A percentile compares a stretch with the other conserved stretches of the same genome.
Evolutionary conservation across 345 rosid genomes (phyloP).

Genomic region (Corchorus capsularis): DNA sequence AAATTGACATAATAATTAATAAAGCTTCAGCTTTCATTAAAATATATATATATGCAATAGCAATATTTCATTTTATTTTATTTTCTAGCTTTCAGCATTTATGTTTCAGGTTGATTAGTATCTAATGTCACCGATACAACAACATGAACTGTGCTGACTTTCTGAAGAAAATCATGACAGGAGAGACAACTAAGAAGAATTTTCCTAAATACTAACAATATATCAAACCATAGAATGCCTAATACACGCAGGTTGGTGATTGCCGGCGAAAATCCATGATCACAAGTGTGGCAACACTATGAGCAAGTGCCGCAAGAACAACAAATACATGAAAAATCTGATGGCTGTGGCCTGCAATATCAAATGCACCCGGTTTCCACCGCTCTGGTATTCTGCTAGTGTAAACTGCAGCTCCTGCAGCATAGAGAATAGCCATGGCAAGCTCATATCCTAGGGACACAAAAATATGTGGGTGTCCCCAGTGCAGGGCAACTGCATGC

Average conservation of each 20-base stretch:
- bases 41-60: background rate
- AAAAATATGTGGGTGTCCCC: constrained; percentile 62
- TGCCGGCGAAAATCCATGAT: constrained; percentile 73
- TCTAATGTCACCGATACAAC: background rate
- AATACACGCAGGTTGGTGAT: constrained; percentile 51
- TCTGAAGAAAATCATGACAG: background rate
- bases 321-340: constrained; percentile 95
- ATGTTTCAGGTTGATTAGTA: background rate
- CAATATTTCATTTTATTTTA: background rate
- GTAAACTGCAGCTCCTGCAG: constrained; percentile 70
- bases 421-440: constrained; percentile 72
- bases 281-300: constrained; percentile 68
- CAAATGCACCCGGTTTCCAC: constrained; percentile 96
- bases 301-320: constrained; percentile 85
- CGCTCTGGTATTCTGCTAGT: constrained; percentile 75
- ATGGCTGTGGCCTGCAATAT: constrained; percentile 92
- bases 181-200: background rate
- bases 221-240: background rate
- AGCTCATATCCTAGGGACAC: constrained; percentile 68
- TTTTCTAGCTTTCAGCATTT: background rate
- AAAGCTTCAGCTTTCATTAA: constrained; percentile 10
- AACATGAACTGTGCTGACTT: background rate
- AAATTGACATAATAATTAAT: background rate
- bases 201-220: background rate
- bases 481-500: constrained; percentile 71